Base-by-base conservation (phyloP, 1,139 yeast genomes). In the Zygosaccharomyces sapae region DNA sequence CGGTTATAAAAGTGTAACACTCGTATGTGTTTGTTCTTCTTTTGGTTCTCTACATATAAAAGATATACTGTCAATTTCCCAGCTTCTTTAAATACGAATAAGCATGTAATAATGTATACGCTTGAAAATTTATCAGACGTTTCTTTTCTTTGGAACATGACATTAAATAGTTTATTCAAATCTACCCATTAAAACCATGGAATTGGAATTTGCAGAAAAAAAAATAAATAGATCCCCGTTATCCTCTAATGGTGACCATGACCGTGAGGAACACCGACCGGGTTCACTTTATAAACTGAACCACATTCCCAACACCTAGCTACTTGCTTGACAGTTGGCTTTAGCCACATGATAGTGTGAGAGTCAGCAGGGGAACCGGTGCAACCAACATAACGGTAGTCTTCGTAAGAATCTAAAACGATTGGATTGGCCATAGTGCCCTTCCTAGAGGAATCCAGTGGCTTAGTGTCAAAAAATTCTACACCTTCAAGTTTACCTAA, bases 271-370 rank as follows among this genome's bases (percentile, higher is more conserved):
- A 83, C 87, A 70, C 96, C 97, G 66, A 90, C 80, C 74, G 83
- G 85, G 74, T 89, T 87, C 63, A 92, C 74, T 66, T 86, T 82
- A 79, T 85, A 90, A 60, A 89, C 95, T 60, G 90, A 84, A 71
- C 98, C 98, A 72, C 97, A 92, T 71, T 90, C 97, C 96, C 97
- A 88, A 77, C 97, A 94, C 81, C 98, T 89, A 59, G 87, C 87
- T 57, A 83, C 83, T 72, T 86, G 75, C 49, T 80, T 87, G 58
- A 77, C 80, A 59, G 90, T 85, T 62, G 95, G 96, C 73, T 83
- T 84, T 75, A 92, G 79, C 97, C 98, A 92, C 82, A 82, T 81
- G 59, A 88, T 81, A 63, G 80, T 82, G 75, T 90, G 97, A 53
- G 87, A 79, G 59, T 89, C 96, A 53, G 92, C 95, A 65, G 94